phyloP scores from a whole-genome alignment of 208 protist genomes.

The Leishmania arabica region DNA sequence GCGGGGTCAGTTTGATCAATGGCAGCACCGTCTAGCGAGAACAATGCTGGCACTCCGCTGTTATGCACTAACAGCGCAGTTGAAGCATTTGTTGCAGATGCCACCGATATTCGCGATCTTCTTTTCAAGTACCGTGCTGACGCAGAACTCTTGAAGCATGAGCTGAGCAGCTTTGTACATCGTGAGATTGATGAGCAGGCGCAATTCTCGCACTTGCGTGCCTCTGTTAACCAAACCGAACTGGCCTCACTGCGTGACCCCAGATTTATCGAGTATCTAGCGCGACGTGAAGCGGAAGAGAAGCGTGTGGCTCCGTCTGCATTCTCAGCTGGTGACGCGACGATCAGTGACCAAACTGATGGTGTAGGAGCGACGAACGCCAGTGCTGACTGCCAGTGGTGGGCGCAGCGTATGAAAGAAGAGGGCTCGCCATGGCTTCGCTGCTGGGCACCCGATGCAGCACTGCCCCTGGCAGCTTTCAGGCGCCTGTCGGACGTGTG shows the following conservation, averaged over 20 bases:
- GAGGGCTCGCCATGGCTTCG: background rate
- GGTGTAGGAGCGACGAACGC: background rate
- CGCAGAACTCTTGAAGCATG: conserved; percentile 6
- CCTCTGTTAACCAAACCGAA: conserved; percentile 16
- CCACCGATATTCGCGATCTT: conserved; percentile 21
- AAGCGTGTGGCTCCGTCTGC: background rate
- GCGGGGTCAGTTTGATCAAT: background rate
- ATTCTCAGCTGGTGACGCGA: background rate
- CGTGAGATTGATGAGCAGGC: conserved; percentile 28
- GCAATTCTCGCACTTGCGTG: conserved; percentile 19
- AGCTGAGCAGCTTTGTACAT: conserved; percentile 16
- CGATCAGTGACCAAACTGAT: background rate
- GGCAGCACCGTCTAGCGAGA: background rate
- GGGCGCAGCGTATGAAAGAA: background rate
- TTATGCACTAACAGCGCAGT: background rate
- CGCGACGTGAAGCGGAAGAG: background rate
- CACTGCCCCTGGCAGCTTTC: conserved; percentile 4
- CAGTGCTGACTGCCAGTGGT: background rate
- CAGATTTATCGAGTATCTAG: conserved; percentile 18
- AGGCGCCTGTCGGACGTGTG: conserved; percentile 9
- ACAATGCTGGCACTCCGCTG: background rate
- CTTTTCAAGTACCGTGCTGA: conserved; percentile 12
- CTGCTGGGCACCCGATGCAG: conserved; percentile 19
- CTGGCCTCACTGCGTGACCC: conserved; percentile 8
- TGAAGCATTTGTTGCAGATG: conserved; percentile 9